These are phyloP conservation scores for Inga leiocalycina DNA, from an alignment of 306 rosid genomes.

Conservation along the genomic window DNA sequence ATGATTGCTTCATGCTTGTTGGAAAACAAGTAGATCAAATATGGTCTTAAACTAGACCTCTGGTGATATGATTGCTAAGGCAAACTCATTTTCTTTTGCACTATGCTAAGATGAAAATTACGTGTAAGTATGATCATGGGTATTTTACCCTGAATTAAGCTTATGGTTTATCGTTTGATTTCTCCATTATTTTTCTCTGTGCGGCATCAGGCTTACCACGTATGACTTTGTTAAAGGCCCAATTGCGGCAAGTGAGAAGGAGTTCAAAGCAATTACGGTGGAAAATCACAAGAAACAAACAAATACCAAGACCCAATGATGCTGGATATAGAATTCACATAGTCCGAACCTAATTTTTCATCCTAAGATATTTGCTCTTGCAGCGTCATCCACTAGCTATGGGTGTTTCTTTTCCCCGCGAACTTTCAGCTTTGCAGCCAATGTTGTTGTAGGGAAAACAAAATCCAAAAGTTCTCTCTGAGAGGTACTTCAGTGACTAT, in stretches of 20 bases:
- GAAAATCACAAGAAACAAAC: conserved; percentile 63
- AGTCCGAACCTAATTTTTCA: not conserved
- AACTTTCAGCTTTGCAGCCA: not conserved
- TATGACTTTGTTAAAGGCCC: conserved; percentile 75
- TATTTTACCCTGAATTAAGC: not conserved
- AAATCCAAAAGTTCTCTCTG: not conserved
- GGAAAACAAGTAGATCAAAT: conserved; percentile 9
- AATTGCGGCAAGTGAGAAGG: conserved; percentile 64
- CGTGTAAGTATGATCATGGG: too few relatives aligned
- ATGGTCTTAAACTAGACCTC: not conserved
- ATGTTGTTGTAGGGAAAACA: not conserved
- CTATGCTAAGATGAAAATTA: not conserved
- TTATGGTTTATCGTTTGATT: not conserved
- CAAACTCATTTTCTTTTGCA: not conserved
- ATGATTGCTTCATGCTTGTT: not conserved
- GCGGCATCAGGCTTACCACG: conserved; percentile 11
- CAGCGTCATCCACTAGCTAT: conserved; percentile 13
- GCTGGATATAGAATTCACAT: conserved; percentile 25
- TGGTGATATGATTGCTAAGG: not conserved
- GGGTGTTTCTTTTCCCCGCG: conserved; percentile 9
- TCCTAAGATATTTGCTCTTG: conserved; percentile 17
- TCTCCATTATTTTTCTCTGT: too few relatives aligned
- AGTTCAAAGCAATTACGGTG: conserved; percentile 64
- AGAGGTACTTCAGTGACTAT: not conserved
- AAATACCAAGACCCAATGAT: conserved; percentile 30